Evolutionary conservation across 2,329 filamentous ascomycete genomes (phyloP), one percentile per base, ranked within the genome.

Genomic region (Fusarium palustre): DNA sequence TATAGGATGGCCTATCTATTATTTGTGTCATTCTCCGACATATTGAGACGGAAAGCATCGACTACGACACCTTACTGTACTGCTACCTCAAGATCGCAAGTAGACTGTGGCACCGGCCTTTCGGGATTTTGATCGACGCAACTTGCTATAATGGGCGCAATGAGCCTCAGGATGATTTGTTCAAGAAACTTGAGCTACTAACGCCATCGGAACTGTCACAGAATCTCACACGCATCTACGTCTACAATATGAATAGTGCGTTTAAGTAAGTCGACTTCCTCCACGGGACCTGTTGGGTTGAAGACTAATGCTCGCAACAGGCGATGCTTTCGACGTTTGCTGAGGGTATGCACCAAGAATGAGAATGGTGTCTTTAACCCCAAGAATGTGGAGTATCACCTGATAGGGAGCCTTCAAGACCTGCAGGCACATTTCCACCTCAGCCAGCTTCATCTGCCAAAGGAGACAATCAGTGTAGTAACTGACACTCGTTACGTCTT

Each of bases 181-280:
- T 91, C 72, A 86, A 86, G 55, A 90, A 86, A 71, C 79, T 91
- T 11, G 88, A 91, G 72, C 79, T 86, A 13, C 82, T 92, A 5
- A 88, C 87, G 5, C 89, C 90, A 0, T 82, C 83, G 0, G 90
- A 92, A 70, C 76, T 91, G 45, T 83, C 85, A 3, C 83, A 82
- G 53, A 87, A 89, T 62, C 79, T 91, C 6, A 82, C 85, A 2
- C 83, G 88, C 38, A 83, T 91, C 41, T 92, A 91, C 68, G 83
- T 92, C 18, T 91, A 92, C 78, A 92, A 92, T 74, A 91, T 91
- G 89, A 92, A 92, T 72, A 91, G 87, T 73, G 86, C 88, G 13
- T 91, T 90, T 76, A 85, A 87, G 85, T 87, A 79, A 66, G 81
- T 36, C 22, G 8, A 18, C 16, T 11, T 9, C 9, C 22, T 28